Percentiles rank a stretch among this genome's conserved stretches.
phyloP scores from a whole-genome alignment of 306 rosid genomes.

The Sesbania bispinosa region DNA sequence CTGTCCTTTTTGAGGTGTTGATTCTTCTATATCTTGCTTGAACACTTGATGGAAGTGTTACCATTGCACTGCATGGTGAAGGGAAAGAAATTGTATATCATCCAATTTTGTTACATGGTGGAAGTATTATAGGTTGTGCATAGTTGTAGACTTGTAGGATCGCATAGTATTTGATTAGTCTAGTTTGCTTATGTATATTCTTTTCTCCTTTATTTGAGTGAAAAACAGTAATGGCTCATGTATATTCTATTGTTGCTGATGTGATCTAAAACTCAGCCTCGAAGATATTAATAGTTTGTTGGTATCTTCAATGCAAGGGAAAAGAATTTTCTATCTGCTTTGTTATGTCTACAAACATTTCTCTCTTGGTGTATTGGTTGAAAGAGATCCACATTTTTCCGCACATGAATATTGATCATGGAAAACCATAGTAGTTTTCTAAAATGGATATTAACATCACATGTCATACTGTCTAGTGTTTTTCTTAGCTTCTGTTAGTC shows the following conservation, averaged over 20 bases:
- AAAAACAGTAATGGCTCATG: slow-evolving; percentile 26
- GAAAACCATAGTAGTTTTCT: too few species aligned
- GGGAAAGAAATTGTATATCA: slow-evolving; percentile 41
- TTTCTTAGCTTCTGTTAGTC: too few species aligned
- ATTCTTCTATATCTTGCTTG: slow-evolving; percentile 24
- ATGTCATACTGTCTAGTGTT: too few species aligned
- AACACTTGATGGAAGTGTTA: slow-evolving; percentile 3
- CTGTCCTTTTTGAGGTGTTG: slow-evolving; percentile 23
- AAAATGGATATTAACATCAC: too few species aligned
- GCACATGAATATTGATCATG: too few species aligned
- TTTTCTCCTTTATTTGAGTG: neutral
- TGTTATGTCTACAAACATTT: neutral
- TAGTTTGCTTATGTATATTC: slow-evolving; percentile 45
- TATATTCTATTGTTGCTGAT: slow-evolving; percentile 39
- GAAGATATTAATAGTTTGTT: slow-evolving; percentile 42
- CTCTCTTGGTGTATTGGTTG: neutral
- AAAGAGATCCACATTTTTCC: too few species aligned
- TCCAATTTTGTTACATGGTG: slow-evolving; percentile 47
- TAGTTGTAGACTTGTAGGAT: too few species aligned
- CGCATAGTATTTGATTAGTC: too few species aligned
- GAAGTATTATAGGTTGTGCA: slow-evolving; percentile 50
- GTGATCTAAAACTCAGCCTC: slow-evolving; percentile 19
- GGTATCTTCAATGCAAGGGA: slow-evolving; percentile 28
- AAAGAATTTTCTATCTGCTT: neutral
- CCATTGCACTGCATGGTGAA: slow-evolving; percentile 20